Percentiles rank a stretch among this genome's conserved stretches.
Conservation (phyloP, 768 basidiomycete species). For the Mycena rosella region DNA sequence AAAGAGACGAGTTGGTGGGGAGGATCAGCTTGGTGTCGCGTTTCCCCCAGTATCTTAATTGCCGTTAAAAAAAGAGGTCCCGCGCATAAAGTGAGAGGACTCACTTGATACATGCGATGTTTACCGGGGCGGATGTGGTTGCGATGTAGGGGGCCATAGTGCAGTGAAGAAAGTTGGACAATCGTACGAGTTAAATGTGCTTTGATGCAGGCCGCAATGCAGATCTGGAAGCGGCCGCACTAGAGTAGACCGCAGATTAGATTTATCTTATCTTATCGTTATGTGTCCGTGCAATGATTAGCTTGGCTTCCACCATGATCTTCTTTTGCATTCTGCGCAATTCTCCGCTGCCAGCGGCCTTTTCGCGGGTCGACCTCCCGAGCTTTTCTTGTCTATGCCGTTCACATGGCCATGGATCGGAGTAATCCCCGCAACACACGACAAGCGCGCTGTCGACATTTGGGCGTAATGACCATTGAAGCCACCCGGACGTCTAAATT, state of each 20-base stretch:
- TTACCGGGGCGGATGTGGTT: constrained; percentile 93
- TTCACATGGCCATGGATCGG: constrained; percentile 28
- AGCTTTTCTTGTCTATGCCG: constrained; percentile 11
- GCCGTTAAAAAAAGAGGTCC: constrained; percentile 20
- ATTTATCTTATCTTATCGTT: too few relatives aligned
- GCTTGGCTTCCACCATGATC: too few relatives aligned
- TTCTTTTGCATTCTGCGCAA: neutral
- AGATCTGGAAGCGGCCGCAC: constrained; percentile 10
- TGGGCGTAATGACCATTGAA: neutral
- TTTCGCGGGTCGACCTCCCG: constrained; percentile 21
- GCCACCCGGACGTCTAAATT: constrained; percentile 6
- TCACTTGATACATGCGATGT: constrained; percentile 98
- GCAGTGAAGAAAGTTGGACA: constrained; percentile 35
- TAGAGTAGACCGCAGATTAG: neutral
- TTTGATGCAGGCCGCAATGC: too few relatives aligned
- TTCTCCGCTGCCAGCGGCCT: constrained; percentile 24
- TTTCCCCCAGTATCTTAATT: constrained; percentile 95
- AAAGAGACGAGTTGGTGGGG: constrained; percentile 98
- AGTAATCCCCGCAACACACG: constrained; percentile 16
- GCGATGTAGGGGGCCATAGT: constrained; percentile 80
- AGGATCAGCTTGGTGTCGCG: constrained; percentile 95
- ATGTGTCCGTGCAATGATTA: too few relatives aligned
- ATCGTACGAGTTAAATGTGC: constrained; percentile 10
- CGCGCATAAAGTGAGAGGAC: constrained; percentile 32
- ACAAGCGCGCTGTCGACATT: neutral